Base-by-base conservation (phyloP, 495 filamentous ascomycete species). In the Thermochaetoides thermophila region DNA sequence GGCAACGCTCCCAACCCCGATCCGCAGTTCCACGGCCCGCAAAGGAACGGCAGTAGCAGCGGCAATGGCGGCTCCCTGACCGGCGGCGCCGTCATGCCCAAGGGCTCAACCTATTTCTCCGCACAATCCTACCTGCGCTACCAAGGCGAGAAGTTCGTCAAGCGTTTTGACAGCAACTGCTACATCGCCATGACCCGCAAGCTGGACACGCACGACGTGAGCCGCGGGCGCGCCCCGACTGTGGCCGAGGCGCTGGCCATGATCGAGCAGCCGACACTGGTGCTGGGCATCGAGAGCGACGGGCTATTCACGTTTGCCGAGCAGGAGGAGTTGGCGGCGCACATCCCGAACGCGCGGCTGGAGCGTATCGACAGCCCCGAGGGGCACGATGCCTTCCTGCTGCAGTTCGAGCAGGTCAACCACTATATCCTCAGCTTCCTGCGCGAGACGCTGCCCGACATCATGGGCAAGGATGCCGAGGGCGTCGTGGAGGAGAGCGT, bases 111-210 rank as follows among this genome's bases (percentile, higher is more conserved):
- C 5, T 92, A 92, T 52, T 97, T 95, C 57, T 95, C 87, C 11
- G 89, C 87, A 0, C 89, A 97, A 50, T 92, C 83, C 1, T 97
- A 97, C 52, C 78, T 97, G 5, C 80, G 89, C n/a, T 97, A 97
- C 56, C 89, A 97, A 59, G 87, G 82, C 26, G 71, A 77, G 34
- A 97, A 97, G 55, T 97, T 97, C 50, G 87, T 95, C 40, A 84
- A 83, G 49, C 77, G 89, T 5, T 97, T 95, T 50, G 89, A 97
- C 56, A 79, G 83, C 42, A 97, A 97, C 51, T 96, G 89, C 61
- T 97, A 97, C 59, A 96, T 97, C 37, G 85, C 89, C 39, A 94
- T 96, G 53, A 96, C 89, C 5, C 81, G 89, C 38, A 97, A 97
- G 56, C 74, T 97, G n/a, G 89, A 97, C 48, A 97, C 89, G 3